Evolutionary conservation across 345 rosid genomes (phyloP), one percentile per base, ranked within the genome.

Genomic region (Arabidopsis suecica): DNA sequence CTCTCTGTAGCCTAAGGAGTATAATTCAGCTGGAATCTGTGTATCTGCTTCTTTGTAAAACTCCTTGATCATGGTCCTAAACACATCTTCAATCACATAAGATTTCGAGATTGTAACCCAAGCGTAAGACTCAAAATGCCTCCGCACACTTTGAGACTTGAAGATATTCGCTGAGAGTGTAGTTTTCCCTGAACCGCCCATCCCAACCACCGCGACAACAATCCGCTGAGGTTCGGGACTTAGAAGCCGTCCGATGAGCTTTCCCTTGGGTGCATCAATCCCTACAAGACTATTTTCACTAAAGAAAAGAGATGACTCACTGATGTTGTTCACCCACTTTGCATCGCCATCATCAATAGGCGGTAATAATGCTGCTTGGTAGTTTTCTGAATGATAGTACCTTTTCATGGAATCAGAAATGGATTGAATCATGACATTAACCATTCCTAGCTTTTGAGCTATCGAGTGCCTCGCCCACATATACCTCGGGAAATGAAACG

Each of bases 121-220:
- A 54, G 83, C 83, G 54, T 62, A 54, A 18, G 68, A 82, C 6
- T 72, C 82, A 16, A 84, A 82, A 55, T 74, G 80, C 9, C 42
- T 77, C 22, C 74, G 79, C 5, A 80, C 75, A 5, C 6, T 42
- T 16, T 65, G 72, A 12, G 62, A 60, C 45, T 79, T 82, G 28
- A 63, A 81, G 45, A 67, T 66, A 25, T 77, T 74, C 4, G 80
- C 85, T 8, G 73, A 78, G 11, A 82, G 80, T 20, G 80, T 82
- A 18, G 84, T 83, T 65, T 81, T 82, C 49, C 84, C 82, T 48
- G 80, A 78, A 23, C 80, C 83, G 9, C 81, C 84, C 84, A 83
- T 83, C 22, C 83, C 87, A 6, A 75, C 67, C 49, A 81, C 78
- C 0, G 81, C 79, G 34, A 75, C 41, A 50, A 69, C 65, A 7